Conservation (phyloP, 805 yeast species). For the Candida hispaniensis region DNA sequence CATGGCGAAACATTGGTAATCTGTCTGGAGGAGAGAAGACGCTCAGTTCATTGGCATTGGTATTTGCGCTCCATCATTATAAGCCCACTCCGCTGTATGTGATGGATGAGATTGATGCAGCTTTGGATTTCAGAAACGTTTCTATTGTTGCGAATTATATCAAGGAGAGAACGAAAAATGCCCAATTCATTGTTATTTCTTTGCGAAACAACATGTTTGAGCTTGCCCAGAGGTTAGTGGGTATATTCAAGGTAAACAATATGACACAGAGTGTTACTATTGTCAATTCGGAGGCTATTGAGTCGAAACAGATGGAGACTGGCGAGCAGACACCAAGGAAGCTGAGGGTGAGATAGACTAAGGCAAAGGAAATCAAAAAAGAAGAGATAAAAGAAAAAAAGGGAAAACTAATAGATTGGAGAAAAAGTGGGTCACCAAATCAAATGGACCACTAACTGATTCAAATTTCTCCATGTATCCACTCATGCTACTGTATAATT, state of each 20-base stretch:
- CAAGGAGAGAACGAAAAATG: constrained; percentile 89
- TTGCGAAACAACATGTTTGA: constrained; percentile 97
- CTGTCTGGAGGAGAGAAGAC: constrained; percentile 98
- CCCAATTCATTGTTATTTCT: constrained; percentile 92
- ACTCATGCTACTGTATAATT: too few relatives aligned
- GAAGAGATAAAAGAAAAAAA: too few relatives aligned
- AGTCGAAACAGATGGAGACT: too few relatives aligned
- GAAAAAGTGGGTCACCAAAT: too few relatives aligned
- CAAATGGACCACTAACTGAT: too few relatives aligned
- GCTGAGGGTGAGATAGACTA: too few relatives aligned
- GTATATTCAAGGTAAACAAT: constrained; percentile 86
- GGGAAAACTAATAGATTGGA: too few relatives aligned
- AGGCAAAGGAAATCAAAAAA: too few relatives aligned
- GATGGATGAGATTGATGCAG: constrained; percentile 99
- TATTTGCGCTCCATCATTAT: constrained; percentile 89
- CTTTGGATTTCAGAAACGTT: constrained; percentile 91
- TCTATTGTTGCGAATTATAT: constrained; percentile 96
- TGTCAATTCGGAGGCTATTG: constrained; percentile 43
- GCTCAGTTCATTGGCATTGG: constrained; percentile 84
- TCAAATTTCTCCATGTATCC: too few relatives aligned
- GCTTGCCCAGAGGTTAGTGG: constrained; percentile 85
- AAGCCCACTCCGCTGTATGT: constrained; percentile 96
- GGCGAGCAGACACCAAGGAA: too few relatives aligned
- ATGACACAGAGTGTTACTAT: constrained; percentile 79
- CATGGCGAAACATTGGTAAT: constrained; percentile 93